Base-by-base conservation (phyloP, 352 stramenopile genomes). In the Phytophthora cactorum region DNA sequence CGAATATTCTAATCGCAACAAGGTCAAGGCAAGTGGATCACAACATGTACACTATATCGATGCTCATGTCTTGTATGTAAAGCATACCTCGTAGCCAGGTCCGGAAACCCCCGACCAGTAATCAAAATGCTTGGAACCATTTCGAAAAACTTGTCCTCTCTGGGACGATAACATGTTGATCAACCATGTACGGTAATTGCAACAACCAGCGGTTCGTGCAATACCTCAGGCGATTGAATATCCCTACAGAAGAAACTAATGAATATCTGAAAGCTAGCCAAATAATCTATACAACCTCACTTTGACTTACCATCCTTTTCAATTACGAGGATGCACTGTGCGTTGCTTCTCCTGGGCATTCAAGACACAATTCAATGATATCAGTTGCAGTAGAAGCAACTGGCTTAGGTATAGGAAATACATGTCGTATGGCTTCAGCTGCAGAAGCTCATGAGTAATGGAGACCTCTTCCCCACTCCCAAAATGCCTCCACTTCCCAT, bases 41-140 rank as follows among this genome's bases (percentile, higher is more conserved):
- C 15, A 22, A 22, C 22, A 22, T 22, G 22, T 27, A 27, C 10
- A 52, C 1, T 29, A 11, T 34, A 31, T 32, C 31, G 8, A 41
- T 5, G 9, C 4, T 11, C n/a, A 22, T 53, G 22, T 32, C 54
- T 27, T 50, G 6, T 15, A 36, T 45, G 15, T 15, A n/a, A 52
- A 22, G n/a, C n/a, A 47, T 56, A 96, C 86, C 88, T 72, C 28
- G 95, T 98, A 15, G 93, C 90, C n/a, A 98, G 68, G 75, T 99
- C 96, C 5, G 96, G 96, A 80, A 98, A 98, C 0, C 96, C 96
- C 59, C 94, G 93, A 14, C 93, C 96, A 17, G 94, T 98, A 15
- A 99, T 75, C 22, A 99, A 73, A 59, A 99, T 95, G 70, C 92
- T 97, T 41, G 93, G 93, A 8, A 97, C 54, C 17, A 70, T 54